These are phyloP conservation scores for Talaromyces sp. DNA, from an alignment of 2,329 filamentous ascomycete species.

Conservation along the genomic window DNA sequence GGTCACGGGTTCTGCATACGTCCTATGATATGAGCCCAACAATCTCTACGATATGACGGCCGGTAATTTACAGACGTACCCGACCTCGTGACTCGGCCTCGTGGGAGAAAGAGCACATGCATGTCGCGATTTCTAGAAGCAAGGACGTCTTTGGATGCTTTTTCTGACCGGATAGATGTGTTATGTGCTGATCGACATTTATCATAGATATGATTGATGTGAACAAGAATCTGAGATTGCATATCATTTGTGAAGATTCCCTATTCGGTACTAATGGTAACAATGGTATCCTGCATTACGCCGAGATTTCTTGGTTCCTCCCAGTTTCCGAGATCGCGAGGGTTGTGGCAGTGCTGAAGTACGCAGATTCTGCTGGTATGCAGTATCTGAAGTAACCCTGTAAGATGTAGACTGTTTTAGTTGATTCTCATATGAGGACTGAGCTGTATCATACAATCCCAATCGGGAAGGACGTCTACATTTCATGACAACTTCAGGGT, in stretches of 20 bases:
- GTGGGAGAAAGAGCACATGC: constrained; percentile 5
- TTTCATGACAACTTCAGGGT: background rate
- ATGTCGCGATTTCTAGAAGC: constrained; percentile 7
- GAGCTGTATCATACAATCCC: background rate
- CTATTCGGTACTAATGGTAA: background rate
- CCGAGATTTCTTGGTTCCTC: background rate
- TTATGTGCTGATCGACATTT: background rate
- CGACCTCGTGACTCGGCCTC: constrained; percentile 5
- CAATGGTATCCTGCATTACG: background rate
- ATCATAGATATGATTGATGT: constrained; percentile 1
- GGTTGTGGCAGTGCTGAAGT: background rate
- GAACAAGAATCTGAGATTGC: background rate
- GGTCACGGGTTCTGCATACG: background rate
- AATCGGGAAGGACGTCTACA: background rate
- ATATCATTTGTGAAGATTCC: background rate
- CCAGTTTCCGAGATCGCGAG: background rate
- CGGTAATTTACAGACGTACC: constrained; percentile 3
- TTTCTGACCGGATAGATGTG: background rate
- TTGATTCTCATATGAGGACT: background rate
- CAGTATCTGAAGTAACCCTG: background rate
- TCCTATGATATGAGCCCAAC: constrained; percentile 2
- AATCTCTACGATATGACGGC: background rate
- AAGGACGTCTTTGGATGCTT: background rate
- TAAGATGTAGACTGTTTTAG: background rate
- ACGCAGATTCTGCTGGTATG: background rate